A percentile compares a stretch with the other conserved stretches of the same genome.
phyloP scores from a whole-genome alignment of 164 flowering plant species.

The Cinnamomum chago region DNA sequence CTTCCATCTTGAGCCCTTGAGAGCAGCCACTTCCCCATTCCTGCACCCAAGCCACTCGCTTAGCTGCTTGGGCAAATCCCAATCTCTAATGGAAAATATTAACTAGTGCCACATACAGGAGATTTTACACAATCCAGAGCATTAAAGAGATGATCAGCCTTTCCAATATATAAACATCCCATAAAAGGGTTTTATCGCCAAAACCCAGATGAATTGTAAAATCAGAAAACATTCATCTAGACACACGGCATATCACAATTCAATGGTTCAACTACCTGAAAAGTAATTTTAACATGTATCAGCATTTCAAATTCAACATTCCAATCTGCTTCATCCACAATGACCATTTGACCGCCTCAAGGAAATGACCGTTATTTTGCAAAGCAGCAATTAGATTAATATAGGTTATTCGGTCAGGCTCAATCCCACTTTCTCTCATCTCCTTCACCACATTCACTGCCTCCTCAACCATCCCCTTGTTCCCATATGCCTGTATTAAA shows the following conservation, averaged over 20 bases:
- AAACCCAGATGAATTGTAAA: neutral
- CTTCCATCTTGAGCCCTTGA: neutral
- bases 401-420: slow-evolving; percentile 78
- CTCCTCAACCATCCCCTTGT: slow-evolving; percentile 91
- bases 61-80: no score
- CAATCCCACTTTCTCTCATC: slow-evolving; percentile 73
- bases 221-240: neutral
- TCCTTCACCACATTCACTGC: slow-evolving; percentile 69
- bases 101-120: no score
- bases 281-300: slow-evolving; percentile 1
- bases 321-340: slow-evolving; percentile 95
- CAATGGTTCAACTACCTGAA: neutral
- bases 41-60: neutral
- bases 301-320: slow-evolving; percentile 20
- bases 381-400: slow-evolving; percentile 55
- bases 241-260: neutral
- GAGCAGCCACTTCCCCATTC: neutral
- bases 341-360: slow-evolving; percentile 97
- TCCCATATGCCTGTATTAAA: slow-evolving; percentile 88
- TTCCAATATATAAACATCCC: neutral
- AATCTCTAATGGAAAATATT: no score
- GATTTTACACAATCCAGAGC: no score
- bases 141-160: neutral
- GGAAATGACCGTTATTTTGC: slow-evolving; percentile 63
- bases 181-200: neutral